These are phyloP conservation scores for Laetiporus sulphureus DNA, from an alignment of 1,284 basidiomycete species.

Conservation along the genomic window DNA sequence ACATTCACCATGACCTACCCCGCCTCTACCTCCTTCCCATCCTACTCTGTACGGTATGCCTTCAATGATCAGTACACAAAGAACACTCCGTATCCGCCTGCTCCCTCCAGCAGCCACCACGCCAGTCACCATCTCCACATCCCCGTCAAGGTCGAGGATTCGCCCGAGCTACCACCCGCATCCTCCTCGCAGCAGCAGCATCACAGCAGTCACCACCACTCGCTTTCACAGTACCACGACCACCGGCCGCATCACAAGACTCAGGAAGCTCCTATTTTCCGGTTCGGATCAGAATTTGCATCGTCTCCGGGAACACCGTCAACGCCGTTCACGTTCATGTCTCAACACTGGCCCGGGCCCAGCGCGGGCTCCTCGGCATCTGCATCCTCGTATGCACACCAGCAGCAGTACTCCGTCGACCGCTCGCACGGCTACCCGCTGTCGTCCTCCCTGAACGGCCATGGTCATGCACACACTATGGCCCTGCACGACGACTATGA, in stretches of 20 bases:
- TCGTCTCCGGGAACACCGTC: slow-evolving; percentile 18
- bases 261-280: slow-evolving; percentile 17
- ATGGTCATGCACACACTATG: slow-evolving; percentile 16
- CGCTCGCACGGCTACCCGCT: slow-evolving; percentile 19
- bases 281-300: slow-evolving; percentile 21
- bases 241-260: slow-evolving; percentile 11
- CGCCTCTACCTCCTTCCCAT: slow-evolving; percentile 10
- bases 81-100: no score
- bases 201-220: slow-evolving; percentile 6
- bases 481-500: slow-evolving; percentile 29
- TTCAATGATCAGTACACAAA: slow-evolving; percentile 19
- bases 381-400: slow-evolving; percentile 17
- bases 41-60: slow-evolving; percentile 18
- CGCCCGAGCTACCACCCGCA: slow-evolving; percentile 18
- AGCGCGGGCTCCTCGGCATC: slow-evolving; percentile 13
- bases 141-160: slow-evolving; percentile 23
- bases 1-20: slow-evolving; percentile 18
- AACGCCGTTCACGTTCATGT: slow-evolving; percentile 29
- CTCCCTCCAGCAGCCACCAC: slow-evolving; percentile 8
- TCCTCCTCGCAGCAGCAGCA: slow-evolving; percentile 11
- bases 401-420: slow-evolving; percentile 19
- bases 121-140: slow-evolving; percentile 12
- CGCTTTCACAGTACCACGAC: slow-evolving; percentile 12
- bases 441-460: slow-evolving; percentile 12
- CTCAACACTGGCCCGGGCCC: slow-evolving; percentile 20